phyloP scores from a whole-genome alignment of 2,329 filamentous ascomycete genomes.

The Fusarium avenaceum region DNA sequence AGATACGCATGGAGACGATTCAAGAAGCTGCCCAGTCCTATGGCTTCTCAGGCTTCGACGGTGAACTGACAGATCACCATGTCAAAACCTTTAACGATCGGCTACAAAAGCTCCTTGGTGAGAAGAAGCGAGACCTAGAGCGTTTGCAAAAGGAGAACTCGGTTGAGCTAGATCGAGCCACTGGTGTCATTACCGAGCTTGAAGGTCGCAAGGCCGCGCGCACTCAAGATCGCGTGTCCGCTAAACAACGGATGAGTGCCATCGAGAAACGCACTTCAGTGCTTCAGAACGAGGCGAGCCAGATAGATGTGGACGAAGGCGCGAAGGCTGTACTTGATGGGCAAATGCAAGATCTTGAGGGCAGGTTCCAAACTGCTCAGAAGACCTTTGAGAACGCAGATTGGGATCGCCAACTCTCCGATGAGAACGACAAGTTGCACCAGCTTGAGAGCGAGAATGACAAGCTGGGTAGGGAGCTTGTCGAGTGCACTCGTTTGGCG shows the following conservation, averaged over 20 bases:
- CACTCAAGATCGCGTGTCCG: constrained; percentile 79
- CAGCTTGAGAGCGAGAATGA: constrained; percentile 79
- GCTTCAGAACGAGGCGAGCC: constrained; percentile 76
- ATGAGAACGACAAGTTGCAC: constrained; percentile 74
- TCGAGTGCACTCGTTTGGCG: constrained; percentile 84
- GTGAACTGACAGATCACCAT: constrained; percentile 79
- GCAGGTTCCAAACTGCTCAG: constrained; percentile 71
- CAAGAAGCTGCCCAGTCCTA: constrained; percentile 82
- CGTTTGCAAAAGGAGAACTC: constrained; percentile 79
- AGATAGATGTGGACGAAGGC: constrained; percentile 89
- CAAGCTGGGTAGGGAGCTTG: constrained; percentile 81
- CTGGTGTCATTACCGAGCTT: constrained; percentile 77
- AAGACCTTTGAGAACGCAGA: constrained; percentile 72
- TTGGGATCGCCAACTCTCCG: constrained; percentile 78
- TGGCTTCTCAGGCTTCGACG: constrained; percentile 86
- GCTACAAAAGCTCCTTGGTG: constrained; percentile 78
- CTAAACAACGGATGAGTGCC: constrained; percentile 77
- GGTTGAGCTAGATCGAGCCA: constrained; percentile 80
- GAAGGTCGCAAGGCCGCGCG: constrained; percentile 80
- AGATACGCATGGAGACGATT: constrained; percentile 78
- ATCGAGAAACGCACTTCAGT: constrained; percentile 78
- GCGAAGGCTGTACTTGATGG: constrained; percentile 82
- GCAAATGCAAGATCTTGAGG: constrained; percentile 77
- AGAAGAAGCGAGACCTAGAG: constrained; percentile 85
- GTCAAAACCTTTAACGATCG: constrained; percentile 83